These are phyloP conservation scores for Cytospora chrysosperma DNA, from an alignment of 2,329 filamentous ascomycete genomes.

Conservation along the genomic window DNA sequence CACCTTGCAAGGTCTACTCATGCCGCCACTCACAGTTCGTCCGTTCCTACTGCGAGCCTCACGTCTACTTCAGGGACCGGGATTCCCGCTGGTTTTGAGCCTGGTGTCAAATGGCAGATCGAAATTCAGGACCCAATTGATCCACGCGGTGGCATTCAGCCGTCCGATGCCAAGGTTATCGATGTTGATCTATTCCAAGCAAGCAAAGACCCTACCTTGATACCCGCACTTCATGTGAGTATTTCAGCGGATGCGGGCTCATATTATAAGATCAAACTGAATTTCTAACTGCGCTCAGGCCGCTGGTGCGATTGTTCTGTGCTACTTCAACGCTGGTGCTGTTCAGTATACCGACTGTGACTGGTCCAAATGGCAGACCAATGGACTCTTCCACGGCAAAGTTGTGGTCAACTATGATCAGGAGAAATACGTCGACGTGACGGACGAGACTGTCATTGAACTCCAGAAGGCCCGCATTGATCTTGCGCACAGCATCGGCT, in stretches of 20 bases:
- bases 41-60: neutral
- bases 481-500: constrained; percentile 19
- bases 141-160: constrained; percentile 13
- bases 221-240: constrained; percentile 17
- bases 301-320: constrained; percentile 14
- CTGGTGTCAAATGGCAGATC: constrained; percentile 22
- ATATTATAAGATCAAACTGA: no score
- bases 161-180: constrained; percentile 18
- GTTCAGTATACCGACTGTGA: constrained; percentile 19
- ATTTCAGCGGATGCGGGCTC: no score
- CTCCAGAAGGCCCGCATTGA: constrained; percentile 16
- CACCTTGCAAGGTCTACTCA: neutral
- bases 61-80: neutral
- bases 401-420: constrained; percentile 9
- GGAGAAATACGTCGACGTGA: constrained; percentile 20
- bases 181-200: constrained; percentile 21
- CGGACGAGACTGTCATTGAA: neutral
- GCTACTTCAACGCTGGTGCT: constrained; percentile 19
- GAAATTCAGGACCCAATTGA: constrained; percentile 21
- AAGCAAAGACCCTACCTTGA: constrained; percentile 16
- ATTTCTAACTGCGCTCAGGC: neutral
- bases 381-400: constrained; percentile 14
- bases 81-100: constrained; percentile 3
- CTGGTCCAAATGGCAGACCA: constrained; percentile 2
- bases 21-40: neutral